These are phyloP conservation scores for Solanum paucissectum DNA, from an alignment of 257 asterid species.

Conservation along the genomic window DNA sequence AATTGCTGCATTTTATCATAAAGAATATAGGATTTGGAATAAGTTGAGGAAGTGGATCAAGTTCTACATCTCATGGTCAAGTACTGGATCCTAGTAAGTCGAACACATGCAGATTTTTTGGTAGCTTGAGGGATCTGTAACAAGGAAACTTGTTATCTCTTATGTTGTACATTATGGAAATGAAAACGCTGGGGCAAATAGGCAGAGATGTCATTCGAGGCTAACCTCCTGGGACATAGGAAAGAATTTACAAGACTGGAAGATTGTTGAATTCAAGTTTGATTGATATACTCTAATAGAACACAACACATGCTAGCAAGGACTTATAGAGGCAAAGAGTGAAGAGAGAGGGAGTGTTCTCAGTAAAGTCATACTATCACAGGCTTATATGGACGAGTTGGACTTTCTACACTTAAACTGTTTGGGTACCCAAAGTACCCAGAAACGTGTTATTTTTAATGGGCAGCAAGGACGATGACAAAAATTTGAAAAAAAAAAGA, in stretches of 20 bases:
- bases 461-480: background rate
- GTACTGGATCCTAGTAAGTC: background rate
- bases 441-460: background rate
- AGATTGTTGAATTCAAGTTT: background rate
- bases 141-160: background rate
- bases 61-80: background rate
- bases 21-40: background rate
- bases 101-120: background rate
- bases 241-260: background rate
- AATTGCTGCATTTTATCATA: background rate
- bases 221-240: background rate
- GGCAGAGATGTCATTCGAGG: background rate
- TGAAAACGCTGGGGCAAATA: background rate
- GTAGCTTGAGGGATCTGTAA: background rate
- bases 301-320: background rate
- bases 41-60: background rate
- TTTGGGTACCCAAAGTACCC: background rate
- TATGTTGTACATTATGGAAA: background rate
- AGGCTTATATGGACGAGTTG: background rate
- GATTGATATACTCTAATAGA: background rate
- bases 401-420: background rate
- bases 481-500: background rate
- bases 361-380: background rate
- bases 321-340: background rate
- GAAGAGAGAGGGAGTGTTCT: background rate